Percentiles rank a stretch among this genome's conserved stretches.
These are phyloP conservation scores for Zanthoxylum bungeanum DNA, from an alignment of 345 rosid species.

Conservation along the genomic window DNA sequence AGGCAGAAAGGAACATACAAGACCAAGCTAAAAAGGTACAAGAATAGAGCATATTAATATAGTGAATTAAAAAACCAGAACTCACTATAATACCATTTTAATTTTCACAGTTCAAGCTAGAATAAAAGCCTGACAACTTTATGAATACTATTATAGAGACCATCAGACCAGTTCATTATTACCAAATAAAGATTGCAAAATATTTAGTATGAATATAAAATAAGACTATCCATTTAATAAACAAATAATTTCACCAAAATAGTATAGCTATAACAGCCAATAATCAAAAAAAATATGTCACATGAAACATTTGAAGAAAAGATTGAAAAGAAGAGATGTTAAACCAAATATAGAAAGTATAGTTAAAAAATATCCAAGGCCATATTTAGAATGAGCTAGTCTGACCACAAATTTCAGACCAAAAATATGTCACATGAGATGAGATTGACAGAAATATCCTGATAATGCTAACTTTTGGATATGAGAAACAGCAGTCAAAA, in stretches of 20 bases:
- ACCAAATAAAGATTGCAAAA: not conserved
- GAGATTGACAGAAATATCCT: not conserved
- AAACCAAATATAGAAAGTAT: not conserved
- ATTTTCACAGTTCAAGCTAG: not conserved
- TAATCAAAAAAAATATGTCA: not conserved
- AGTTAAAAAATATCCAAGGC: not conserved
- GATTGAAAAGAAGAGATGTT: not conserved
- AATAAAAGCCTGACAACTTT: not conserved
- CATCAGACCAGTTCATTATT: not conserved
- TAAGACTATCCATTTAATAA: not conserved
- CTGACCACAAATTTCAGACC: not conserved
- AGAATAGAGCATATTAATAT: not conserved
- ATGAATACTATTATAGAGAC: not conserved
- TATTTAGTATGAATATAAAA: not conserved
- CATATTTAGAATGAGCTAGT: not conserved
- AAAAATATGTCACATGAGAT: not conserved
- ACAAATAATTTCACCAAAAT: not conserved
- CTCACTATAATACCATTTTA: not conserved
- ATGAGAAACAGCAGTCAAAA: not conserved
- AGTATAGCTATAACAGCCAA: not conserved
- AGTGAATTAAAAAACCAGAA: not conserved
- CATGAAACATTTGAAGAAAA: not conserved
- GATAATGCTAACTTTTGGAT: not conserved
- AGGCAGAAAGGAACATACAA: not conserved
- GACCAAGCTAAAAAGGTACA: not conserved